A percentile compares a stretch with the other conserved stretches of the same genome.
These are phyloP conservation scores for Meira miltonrushii DNA, from an alignment of 1,284 basidiomycete genomes.

Conservation along the genomic window DNA sequence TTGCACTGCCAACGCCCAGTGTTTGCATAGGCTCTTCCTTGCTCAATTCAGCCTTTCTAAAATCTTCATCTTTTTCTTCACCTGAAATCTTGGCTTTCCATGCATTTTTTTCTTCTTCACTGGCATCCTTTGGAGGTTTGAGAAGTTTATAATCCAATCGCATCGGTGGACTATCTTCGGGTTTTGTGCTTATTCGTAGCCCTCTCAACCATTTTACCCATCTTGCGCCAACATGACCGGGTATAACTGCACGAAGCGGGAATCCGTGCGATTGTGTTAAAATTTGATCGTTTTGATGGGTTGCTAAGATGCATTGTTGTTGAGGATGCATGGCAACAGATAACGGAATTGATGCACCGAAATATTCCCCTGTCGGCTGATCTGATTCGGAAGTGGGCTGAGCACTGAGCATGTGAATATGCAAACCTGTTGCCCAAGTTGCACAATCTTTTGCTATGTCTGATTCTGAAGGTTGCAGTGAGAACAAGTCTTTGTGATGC, in stretches of 20 bases:
- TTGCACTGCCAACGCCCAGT: conserved; percentile 22
- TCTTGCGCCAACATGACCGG: conserved; percentile 66
- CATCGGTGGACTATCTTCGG: conserved; percentile 22
- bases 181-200: conserved; percentile 8
- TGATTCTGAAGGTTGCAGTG: conserved; percentile 18
- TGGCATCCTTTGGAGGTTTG: conserved; percentile 63
- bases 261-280: conserved; percentile 65
- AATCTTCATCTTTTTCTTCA: conserved; percentile 10
- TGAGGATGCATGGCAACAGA: conserved; percentile 29
- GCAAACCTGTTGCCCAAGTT: conserved; percentile 19
- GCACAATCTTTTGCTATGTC: conserved; percentile 11
- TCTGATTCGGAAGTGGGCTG: conserved; percentile 29
- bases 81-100: conserved; percentile 13
- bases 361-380: conserved; percentile 20
- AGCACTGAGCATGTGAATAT: conserved; percentile 25
- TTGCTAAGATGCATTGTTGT: conserved; percentile 24
- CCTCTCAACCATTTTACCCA: conserved; percentile 72
- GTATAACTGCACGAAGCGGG: conserved; percentile 64
- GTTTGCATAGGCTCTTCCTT: conserved; percentile 20
- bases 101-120: conserved; percentile 58
- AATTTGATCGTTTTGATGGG: conserved; percentile 54
- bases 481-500: conserved; percentile 13
- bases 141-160: conserved; percentile 21
- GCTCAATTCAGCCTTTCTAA: conserved; percentile 14
- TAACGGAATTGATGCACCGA: conserved; percentile 29